Evolutionary conservation across 495 filamentous ascomycete species (phyloP).

Genomic region (Geoglossum glabrum): DNA sequence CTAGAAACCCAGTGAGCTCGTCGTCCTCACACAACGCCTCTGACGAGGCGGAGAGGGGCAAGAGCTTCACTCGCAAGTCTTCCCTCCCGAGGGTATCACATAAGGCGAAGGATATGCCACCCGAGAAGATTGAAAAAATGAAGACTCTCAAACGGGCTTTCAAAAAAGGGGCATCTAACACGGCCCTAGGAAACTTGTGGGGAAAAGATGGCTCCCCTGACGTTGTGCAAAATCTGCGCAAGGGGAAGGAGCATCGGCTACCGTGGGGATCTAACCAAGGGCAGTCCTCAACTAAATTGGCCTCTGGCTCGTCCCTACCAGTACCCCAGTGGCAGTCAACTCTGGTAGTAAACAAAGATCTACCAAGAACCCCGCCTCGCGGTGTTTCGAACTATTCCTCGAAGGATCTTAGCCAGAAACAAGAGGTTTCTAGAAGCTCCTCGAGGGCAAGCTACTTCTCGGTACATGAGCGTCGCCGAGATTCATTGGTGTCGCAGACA

Average conservation of each 20-base stretch:
- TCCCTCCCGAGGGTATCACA: neutral
- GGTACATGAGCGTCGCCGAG: slow-evolving; percentile 31
- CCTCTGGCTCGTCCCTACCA: neutral
- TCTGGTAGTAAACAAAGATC: slow-evolving; percentile 17
- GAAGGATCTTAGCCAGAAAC: slow-evolving; percentile 12
- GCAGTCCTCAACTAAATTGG: neutral
- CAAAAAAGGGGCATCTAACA: slow-evolving; percentile 10
- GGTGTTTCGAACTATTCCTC: slow-evolving; percentile 20
- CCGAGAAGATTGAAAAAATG: slow-evolving; percentile 12
- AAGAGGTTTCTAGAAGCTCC: neutral
- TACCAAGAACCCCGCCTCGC: slow-evolving; percentile 23
- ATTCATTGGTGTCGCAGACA: slow-evolving; percentile 36
- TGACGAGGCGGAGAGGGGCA: neutral
- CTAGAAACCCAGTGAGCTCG: neutral
- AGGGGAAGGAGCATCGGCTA: neutral
- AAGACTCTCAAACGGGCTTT: slow-evolving; percentile 13
- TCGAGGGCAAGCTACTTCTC: slow-evolving; percentile 29
- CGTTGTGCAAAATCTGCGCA: neutral
- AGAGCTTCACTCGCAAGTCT: neutral
- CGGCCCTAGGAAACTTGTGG: slow-evolving; percentile 13
- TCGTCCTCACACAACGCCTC: neutral
- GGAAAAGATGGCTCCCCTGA: slow-evolving; percentile 9
- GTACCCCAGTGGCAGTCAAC: neutral
- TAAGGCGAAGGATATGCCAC: neutral
- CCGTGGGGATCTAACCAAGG: neutral